phyloP scores from a whole-genome alignment of 345 rosid species.

The Limnanthes douglasii region DNA sequence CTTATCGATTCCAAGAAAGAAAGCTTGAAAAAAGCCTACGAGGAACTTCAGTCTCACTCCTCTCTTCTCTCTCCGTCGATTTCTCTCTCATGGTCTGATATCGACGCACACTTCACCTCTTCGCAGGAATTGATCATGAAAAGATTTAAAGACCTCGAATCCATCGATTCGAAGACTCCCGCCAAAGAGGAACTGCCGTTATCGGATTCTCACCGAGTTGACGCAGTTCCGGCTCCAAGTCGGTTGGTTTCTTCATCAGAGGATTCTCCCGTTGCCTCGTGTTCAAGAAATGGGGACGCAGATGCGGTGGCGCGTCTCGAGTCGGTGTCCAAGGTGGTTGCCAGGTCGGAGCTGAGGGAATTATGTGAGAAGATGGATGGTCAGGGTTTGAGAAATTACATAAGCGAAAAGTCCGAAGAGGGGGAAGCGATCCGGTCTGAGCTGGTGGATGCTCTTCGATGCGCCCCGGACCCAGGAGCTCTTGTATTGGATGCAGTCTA shows the following conservation, averaged over 20 bases:
- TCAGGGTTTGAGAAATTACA: conserved; percentile 32
- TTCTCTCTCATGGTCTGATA: conserved; percentile 46
- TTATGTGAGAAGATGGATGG: conserved; percentile 55
- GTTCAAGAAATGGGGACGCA: not conserved
- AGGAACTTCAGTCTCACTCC: conserved; percentile 40
- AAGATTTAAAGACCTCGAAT: conserved; percentile 37
- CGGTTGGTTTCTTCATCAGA: not conserved
- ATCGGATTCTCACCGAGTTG: not conserved
- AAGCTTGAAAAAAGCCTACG: conserved; percentile 41
- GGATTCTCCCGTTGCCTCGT: not conserved
- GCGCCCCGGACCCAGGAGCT: conserved; percentile 27
- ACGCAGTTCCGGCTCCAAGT: not conserved
- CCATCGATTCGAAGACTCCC: conserved; percentile 7
- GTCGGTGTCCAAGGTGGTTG: conserved; percentile 11
- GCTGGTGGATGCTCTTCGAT: conserved; percentile 24
- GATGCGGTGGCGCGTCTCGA: conserved; percentile 4
- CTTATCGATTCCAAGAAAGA: conserved; percentile 36
- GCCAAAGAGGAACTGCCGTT: not conserved
- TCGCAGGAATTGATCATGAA: conserved; percentile 20
- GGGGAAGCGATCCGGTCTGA: conserved; percentile 19
- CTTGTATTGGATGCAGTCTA: conserved; percentile 56
- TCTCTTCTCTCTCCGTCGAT: conserved; percentile 29
- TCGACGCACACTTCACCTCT: conserved; percentile 54
- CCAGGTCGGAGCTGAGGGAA: conserved; percentile 24
- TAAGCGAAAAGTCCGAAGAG: conserved; percentile 21